Conservation (phyloP, 2,329 filamentous ascomycete genomes). For the Aspergillus texensis region DNA sequence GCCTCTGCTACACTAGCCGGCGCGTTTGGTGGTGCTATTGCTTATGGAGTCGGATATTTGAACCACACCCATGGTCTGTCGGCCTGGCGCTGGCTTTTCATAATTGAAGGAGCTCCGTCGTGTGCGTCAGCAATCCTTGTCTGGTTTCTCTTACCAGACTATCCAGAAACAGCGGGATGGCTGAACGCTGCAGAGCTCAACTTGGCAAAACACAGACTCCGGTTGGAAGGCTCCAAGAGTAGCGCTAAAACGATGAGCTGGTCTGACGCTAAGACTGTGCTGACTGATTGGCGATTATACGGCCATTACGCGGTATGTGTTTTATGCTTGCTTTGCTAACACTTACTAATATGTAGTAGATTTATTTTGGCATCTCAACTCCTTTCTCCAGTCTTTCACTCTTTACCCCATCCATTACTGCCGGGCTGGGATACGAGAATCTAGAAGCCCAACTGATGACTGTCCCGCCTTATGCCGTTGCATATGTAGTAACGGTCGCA, state of each 20-base stretch:
- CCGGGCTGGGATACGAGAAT: conserved; percentile 1
- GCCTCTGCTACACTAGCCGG: conserved; percentile 2
- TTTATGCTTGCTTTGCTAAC: background rate
- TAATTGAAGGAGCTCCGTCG: background rate
- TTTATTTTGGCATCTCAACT: background rate
- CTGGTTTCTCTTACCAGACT: background rate
- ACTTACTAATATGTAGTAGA: background rate
- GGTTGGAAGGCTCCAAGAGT: background rate
- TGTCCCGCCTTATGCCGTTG: background rate
- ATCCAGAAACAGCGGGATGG: background rate
- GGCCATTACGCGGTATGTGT: background rate
- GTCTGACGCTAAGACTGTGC: background rate
- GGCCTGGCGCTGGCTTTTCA: conserved; percentile 4
- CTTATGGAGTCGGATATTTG: background rate
- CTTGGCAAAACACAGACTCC: background rate
- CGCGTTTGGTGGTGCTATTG: conserved; percentile 1
- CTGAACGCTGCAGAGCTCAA: background rate
- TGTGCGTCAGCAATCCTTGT: background rate
- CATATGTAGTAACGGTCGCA: background rate
- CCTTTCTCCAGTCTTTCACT: background rate
- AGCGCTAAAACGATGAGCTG: background rate
- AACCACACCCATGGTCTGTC: background rate
- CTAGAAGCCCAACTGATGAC: conserved; percentile 6
- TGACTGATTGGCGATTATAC: background rate
- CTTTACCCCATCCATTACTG: background rate